phyloP scores from a whole-genome alignment of 1,284 basidiomycete species.

The Ceraceosorus guamensis region DNA sequence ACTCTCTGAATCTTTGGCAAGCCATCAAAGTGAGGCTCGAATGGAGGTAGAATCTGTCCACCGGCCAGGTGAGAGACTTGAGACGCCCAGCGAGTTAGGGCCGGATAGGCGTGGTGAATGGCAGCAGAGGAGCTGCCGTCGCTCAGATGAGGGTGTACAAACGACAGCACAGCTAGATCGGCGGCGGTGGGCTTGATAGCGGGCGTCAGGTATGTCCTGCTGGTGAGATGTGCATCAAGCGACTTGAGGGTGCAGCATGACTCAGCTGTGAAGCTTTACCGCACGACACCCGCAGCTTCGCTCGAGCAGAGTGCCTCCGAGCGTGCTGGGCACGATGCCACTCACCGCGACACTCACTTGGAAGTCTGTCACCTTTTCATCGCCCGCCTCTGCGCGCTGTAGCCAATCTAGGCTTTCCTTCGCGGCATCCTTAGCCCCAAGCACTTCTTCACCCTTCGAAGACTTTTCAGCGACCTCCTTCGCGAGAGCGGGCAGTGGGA shows the following conservation, averaged over 20 bases:
- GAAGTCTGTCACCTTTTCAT: too few relatives aligned
- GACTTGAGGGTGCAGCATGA: slow-evolving; percentile 5
- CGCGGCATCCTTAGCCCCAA: too few relatives aligned
- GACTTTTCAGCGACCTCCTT: too few relatives aligned
- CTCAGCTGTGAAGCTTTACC: too few relatives aligned
- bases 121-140: slow-evolving; percentile 33
- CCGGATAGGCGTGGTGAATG: slow-evolving; percentile 40
- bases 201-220: slow-evolving; percentile 29
- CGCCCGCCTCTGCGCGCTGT: too few relatives aligned
- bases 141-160: slow-evolving; percentile 26
- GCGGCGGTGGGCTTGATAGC: slow-evolving; percentile 38
- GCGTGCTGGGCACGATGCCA: too few relatives aligned
- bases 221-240: slow-evolving; percentile 32
- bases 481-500: too few relatives aligned
- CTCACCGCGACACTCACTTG: too few relatives aligned
- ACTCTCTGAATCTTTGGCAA: slow-evolving; percentile 39
- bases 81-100: slow-evolving; percentile 43
- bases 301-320: too few relatives aligned
- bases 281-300: too few relatives aligned
- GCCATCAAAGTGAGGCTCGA: slow-evolving; percentile 40
- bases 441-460: too few relatives aligned
- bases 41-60: slow-evolving; percentile 6
- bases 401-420: too few relatives aligned
- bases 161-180: slow-evolving; percentile 44
- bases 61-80: slow-evolving; percentile 37